Evolutionary conservation across 2,329 filamentous ascomycete species (phyloP), one percentile per base, ranked within the genome.

Genomic region (Juglanconis oblonga): DNA sequence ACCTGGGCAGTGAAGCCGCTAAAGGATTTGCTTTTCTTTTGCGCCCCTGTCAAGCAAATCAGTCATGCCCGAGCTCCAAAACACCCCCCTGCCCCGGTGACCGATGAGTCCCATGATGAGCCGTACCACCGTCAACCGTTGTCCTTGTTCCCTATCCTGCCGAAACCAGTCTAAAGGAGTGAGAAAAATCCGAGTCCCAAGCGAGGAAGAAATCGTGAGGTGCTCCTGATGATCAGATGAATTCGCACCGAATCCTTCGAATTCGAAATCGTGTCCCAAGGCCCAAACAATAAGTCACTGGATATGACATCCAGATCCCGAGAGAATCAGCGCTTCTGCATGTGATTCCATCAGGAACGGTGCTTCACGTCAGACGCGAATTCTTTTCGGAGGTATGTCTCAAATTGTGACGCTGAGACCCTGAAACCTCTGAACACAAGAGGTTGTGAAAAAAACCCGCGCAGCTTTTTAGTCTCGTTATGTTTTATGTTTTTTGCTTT

Each of bases 151-250:
- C 52, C 40, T 55, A 44, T 50, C 50, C 53, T 57, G 24, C 36
- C 57, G 4, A 40, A 57, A 36, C 61, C 61, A 51, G 44, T 59
- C 53, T 57, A 60, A 54, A 51, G 53, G 53, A 59, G 57, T 49
- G 53, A 56, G 44, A 24, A 55, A 56, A 45, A 32, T 38, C 24
- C 52, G 36, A 52, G 48, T 49, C 31, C 35, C 47, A 40, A 36
- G 52, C 56, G 50, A 35, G 29, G 29, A 51, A 14, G n/a, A 42
- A 14, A 42, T 13, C 10, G 10, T 38, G 32, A 14, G 32, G 17
- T 36, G 17, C 42, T 51, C 38, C 55, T 48, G 33, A 42, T 48
- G 17, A 55, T 59, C 50, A 51, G n/a, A 29, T 51, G 29, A 58
- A 31, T 47, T 50, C 53, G 56, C 51, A 47, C 56, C 59, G 9